Evolutionary conservation across 2,329 filamentous ascomycete genomes (phyloP), one percentile per base, ranked within the genome.

Genomic region (Aureobasidium leucospermi): DNA sequence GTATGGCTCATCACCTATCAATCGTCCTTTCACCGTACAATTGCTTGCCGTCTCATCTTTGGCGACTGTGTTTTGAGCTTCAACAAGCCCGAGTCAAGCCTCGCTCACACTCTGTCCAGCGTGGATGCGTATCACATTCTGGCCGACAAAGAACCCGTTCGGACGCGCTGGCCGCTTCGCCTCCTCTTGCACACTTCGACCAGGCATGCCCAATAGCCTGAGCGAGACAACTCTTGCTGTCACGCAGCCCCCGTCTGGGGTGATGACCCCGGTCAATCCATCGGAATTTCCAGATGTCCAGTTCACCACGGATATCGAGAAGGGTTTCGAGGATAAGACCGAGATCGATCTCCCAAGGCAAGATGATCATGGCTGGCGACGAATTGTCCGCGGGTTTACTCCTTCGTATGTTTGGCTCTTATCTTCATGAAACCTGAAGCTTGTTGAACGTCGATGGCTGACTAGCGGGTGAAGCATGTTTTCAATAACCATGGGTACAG

Each of bases 401-500:
- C 58, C 58, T 10, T 51, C 45, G 41, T 55, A 34, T 13, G 57
- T 55, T 38, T 16, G 3, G 23, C 11, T 11, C 4, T n/a, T 13
- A 6, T 41, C 39, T 41, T 29, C 51, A 31, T 11, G 46, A n/a
- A 4, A 4, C 16, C 15, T 19, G 1, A 11, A 39, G 6, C 6
- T 36, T 46, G 16, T 36, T 15, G 23, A 3, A 47, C 23, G 39
- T 29, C 6, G 10, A 31, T 36, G 31, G 43, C 55, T 58, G n/a
- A 58, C 55, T 32, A 6, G n/a, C 29, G 4, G 15, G 15, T 6
- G 9, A 38, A 58, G 48, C n/a, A 70, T 68, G 68, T 70, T 70
- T 42, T 64, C 59, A n/a, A 66, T 69, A 10, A 70, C 64, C 9
- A 70, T 89, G 85, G 85, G 85, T 31, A 89, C 85, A 0, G 86